Conservation (phyloP, 352 stramenopile genomes). For the Achlya hypogyna region DNA sequence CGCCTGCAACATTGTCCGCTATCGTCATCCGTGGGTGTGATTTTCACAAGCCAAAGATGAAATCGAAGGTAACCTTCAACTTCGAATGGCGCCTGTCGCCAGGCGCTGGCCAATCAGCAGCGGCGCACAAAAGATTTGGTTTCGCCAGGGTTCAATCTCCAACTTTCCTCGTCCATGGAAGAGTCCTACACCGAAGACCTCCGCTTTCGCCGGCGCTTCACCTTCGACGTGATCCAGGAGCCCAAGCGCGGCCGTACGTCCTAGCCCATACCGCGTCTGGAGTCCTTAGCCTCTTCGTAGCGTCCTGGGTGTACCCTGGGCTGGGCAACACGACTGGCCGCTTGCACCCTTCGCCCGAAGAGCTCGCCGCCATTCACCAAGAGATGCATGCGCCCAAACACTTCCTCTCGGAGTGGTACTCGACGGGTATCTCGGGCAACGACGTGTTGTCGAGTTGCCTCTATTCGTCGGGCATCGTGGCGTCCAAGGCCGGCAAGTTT, state of each 20-base stretch:
- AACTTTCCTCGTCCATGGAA: conserved; percentile 5
- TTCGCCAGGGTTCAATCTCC: not conserved
- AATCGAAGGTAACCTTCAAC: not conserved
- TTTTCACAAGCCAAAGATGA: not conserved
- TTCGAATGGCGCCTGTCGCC: not conserved
- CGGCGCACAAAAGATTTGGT: not conserved
- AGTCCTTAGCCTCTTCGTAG: not conserved
- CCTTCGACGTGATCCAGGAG: conserved; percentile 12
- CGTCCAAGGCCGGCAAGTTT: conserved; percentile 50
- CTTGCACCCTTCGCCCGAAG: not conserved
- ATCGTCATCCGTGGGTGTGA: not conserved
- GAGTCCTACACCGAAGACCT: not conserved
- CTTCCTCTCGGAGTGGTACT: conserved; percentile 50
- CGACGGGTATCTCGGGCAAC: conserved; percentile 81
- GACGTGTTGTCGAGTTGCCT: conserved; percentile 79
- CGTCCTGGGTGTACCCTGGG: conserved; percentile 13
- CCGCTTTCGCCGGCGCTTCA: conserved; percentile 1
- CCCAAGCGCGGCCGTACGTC: conserved; percentile 7
- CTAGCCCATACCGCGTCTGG: not conserved
- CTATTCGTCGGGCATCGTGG: conserved; percentile 40
- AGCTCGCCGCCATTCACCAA: conserved; percentile 31
- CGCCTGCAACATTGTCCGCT: not conserved
- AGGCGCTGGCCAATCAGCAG: not conserved
- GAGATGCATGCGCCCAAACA: conserved; percentile 24
- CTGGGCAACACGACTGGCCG: not conserved